Evolutionary conservation across 768 basidiomycete genomes (phyloP), one percentile per base, ranked within the genome.

Genomic region (Mycena amicta): DNA sequence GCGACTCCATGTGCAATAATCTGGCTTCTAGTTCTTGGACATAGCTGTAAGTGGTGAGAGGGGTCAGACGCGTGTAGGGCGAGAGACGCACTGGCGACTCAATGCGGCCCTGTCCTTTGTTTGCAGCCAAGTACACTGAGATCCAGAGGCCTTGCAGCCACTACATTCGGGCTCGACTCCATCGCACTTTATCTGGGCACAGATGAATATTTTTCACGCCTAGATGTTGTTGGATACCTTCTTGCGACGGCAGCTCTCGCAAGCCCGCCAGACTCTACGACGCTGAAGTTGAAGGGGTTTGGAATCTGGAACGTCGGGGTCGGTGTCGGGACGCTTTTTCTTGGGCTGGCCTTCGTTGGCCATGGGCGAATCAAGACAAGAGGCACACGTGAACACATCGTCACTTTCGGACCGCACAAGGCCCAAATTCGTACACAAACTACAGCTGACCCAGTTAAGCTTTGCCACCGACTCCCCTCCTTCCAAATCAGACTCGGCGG

Each of bases 161-260:
- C 90, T 88, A 66, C 92, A 94, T 12, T 87, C 89, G 13, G 92
- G 92, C 69, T 94, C 92, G 66, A 78, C 83, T 63, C 92, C 92
- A 75, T 94, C 92, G 73, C 92, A 94, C 72, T 94, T 94, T 71
- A 94, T 49, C 47, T 49, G 47, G 43, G 43, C 8, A n/a, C n/a
- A n/a, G n/a, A n/a, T n/a, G n/a, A n/a, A n/a, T 6, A 12, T 12
- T 6, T 22, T 5, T 12, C 8, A 49, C 47, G 47, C 22, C 15
- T 25, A 25, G 47, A 49, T 49, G 23, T 49, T 6, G 43, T 5
- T 15, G 22, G 8, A 45, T 8, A 49, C 47, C 47, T 49, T 93
- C 81, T 94, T 94, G 84, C 93, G 93, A 64, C 92, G 86, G 79
- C 92, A 94, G 67, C 87, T 86, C 77, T 93, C 92, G 75, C 92